Evolutionary conservation across 257 asterid genomes (phyloP).

Genomic region (Gentiana straminea): DNA sequence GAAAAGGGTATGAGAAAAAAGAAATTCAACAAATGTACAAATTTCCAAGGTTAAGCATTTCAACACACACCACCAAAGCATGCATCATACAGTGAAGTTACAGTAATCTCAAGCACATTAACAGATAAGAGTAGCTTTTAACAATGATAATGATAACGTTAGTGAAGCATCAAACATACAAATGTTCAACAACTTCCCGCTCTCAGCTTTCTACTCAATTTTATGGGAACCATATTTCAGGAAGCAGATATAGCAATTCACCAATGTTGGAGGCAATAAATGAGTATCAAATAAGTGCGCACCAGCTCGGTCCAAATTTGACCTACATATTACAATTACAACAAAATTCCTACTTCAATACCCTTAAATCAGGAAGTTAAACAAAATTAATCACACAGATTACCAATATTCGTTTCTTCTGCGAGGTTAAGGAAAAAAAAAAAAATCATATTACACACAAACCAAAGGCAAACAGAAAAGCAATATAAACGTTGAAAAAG

Average conservation of each 20-base stretch:
- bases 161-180: neutral
- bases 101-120: too few relatives aligned
- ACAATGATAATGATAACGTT: too few relatives aligned
- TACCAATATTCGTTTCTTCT: conserved; percentile 1
- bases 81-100: too few relatives aligned
- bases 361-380: neutral
- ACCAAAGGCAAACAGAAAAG: neutral
- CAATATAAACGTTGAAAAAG: neutral
- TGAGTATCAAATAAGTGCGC: neutral
- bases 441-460: neutral
- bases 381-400: neutral
- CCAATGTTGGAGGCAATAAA: neutral
- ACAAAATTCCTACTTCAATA: neutral
- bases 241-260: neutral
- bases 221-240: neutral
- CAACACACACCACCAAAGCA: too few relatives aligned
- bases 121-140: too few relatives aligned
- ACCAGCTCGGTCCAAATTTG: neutral
- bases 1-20: too few relatives aligned
- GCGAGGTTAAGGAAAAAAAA: conserved; percentile 2
- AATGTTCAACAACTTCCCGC: neutral
- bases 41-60: too few relatives aligned
- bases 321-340: neutral
- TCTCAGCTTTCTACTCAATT: too few relatives aligned
- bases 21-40: too few relatives aligned